Conservation (phyloP, 352 stramenopile genomes). For the Phytopythium boreale region DNA sequence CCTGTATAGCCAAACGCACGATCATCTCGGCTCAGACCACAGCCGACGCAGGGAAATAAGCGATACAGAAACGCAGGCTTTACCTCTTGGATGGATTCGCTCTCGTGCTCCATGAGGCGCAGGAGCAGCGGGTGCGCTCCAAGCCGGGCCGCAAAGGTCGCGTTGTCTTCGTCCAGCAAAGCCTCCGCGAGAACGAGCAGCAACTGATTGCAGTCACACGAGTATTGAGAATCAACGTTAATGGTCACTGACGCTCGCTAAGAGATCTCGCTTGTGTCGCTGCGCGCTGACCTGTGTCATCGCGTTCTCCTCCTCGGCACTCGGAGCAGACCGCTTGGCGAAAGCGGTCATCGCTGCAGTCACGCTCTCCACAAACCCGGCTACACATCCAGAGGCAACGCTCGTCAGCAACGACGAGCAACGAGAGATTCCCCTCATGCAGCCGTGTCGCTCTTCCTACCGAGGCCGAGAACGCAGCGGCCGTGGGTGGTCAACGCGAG, state of each 20-base stretch:
- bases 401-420: not conserved
- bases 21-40: not conserved
- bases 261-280: not conserved
- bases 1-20: constrained; percentile 21
- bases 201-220: constrained; percentile 13
- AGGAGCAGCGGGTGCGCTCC: constrained; percentile 64
- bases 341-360: constrained; percentile 50
- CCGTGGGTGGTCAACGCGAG: constrained; percentile 45
- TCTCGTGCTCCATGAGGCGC: constrained; percentile 76
- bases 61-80: not conserved
- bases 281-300: constrained; percentile 39
- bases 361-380: constrained; percentile 58
- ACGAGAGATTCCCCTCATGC: not conserved
- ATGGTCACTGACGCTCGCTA: not conserved
- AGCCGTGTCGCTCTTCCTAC: constrained; percentile 18
- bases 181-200: constrained; percentile 50
- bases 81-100: constrained; percentile 75
- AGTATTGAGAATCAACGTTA: not conserved
- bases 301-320: constrained; percentile 24
- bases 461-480: constrained; percentile 71
- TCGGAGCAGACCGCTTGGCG: constrained; percentile 17
- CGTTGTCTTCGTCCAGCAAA: constrained; percentile 79
- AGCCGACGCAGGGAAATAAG: not conserved
- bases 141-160: constrained; percentile 66
- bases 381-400: constrained; percentile 19